phyloP scores from a whole-genome alignment of 495 filamentous ascomycete genomes.

The Podospora didyma region DNA sequence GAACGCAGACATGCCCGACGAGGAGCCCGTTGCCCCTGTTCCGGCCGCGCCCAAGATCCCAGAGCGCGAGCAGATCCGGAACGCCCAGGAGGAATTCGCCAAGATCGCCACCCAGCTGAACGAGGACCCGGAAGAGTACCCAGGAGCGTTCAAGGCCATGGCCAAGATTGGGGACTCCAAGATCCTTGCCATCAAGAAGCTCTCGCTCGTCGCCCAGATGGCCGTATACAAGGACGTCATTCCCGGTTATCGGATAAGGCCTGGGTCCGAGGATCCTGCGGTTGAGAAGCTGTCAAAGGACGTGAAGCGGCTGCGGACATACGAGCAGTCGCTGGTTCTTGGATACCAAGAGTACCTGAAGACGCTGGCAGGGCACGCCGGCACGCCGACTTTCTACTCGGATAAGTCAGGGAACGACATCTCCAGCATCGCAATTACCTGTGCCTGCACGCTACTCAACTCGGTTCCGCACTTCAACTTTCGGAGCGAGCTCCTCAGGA shows the following conservation, averaged over 20 bases:
- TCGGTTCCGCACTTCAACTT: constrained; percentile 96
- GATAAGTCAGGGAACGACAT: constrained; percentile 39
- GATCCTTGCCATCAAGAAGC: constrained; percentile 71
- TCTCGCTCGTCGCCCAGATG: constrained; percentile 79
- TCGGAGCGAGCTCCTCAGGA: constrained; percentile 76
- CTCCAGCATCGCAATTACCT: constrained; percentile 72
- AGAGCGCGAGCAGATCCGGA: constrained; percentile 69
- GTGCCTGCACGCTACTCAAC: constrained; percentile 72
- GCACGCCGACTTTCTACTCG: constrained; percentile 32
- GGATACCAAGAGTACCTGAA: constrained; percentile 82
- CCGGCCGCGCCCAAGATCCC: constrained; percentile 61
- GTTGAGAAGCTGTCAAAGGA: constrained; percentile 85
- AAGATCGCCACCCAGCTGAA: constrained; percentile 76
- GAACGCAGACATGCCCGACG: constrained; percentile 32
- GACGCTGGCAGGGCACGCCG: constrained; percentile 60
- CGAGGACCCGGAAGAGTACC: constrained; percentile 89
- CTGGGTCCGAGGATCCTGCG: constrained; percentile 65
- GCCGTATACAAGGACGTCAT: constrained; percentile 95
- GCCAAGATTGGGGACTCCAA: constrained; percentile 66
- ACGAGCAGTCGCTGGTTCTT: constrained; percentile 76
- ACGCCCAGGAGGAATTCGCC: constrained; percentile 90
- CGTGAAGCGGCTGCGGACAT: constrained; percentile 71
- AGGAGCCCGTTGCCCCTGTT: constrained; percentile 29
- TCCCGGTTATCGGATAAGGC: constrained; percentile 90
- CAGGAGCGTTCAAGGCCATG: constrained; percentile 70